Evolutionary conservation across 179 eudicot genomes (phyloP).

Genomic region (Sideroxylon spinosum): DNA sequence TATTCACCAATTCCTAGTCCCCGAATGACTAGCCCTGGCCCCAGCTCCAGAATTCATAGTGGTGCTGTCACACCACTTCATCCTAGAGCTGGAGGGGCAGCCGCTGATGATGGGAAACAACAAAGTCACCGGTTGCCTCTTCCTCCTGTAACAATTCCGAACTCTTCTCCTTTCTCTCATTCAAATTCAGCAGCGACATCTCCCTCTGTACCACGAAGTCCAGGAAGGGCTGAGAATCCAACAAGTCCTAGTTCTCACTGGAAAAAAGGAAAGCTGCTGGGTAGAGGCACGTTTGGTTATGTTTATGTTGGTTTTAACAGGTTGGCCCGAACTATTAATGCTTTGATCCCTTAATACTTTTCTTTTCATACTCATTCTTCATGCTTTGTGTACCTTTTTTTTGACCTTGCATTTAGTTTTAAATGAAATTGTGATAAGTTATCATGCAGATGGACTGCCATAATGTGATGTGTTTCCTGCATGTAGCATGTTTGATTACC

Average conservation of each 20-base stretch:
- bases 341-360: slow-evolving; percentile 1
- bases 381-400: background rate
- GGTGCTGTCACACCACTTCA: slow-evolving; percentile 97
- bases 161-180: slow-evolving; percentile 63
- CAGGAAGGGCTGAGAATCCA: slow-evolving; percentile 78
- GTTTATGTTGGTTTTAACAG: slow-evolving; percentile 94
- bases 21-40: slow-evolving; percentile 89
- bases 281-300: slow-evolving; percentile 95
- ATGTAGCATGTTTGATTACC: no score
- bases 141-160: slow-evolving; percentile 71
- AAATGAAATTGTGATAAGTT: background rate
- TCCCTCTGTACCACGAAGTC: slow-evolving; percentile 90
- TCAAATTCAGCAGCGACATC: slow-evolving; percentile 90
- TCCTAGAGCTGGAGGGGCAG: slow-evolving; percentile 71
- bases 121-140: slow-evolving; percentile 84
- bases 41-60: slow-evolving; percentile 89
- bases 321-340: slow-evolving; percentile 25
- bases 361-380: background rate
- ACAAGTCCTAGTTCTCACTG: slow-evolving; percentile 79
- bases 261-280: slow-evolving; percentile 90
- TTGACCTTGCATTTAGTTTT: background rate
- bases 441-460: background rate
- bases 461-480: slow-evolving; percentile 1
- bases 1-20: slow-evolving; percentile 93
- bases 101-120: slow-evolving; percentile 67